Percentiles rank a stretch among this genome's conserved stretches.
Evolutionary conservation across 805 yeast species (phyloP).

Genomic region (Saccharomycopsis babjevae): DNA sequence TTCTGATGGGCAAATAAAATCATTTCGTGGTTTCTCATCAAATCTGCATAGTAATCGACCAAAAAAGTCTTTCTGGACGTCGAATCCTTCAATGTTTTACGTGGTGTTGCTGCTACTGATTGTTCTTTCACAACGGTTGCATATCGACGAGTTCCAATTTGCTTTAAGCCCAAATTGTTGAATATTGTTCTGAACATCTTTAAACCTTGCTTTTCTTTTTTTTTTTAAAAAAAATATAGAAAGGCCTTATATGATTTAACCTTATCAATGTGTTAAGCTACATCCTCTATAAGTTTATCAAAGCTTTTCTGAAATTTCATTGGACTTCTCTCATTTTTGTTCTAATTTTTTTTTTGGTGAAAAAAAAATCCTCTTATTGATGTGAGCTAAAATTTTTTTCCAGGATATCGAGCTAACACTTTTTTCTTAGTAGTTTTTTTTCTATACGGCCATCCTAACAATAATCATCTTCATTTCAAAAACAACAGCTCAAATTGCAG

Average conservation of each 20-base stretch:
- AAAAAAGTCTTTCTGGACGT: slow-evolving; percentile 79
- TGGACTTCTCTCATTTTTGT: not conserved
- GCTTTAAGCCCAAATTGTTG: not conserved
- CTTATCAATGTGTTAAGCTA: not conserved
- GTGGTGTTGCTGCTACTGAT: slow-evolving; percentile 5
- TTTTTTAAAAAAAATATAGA: not conserved
- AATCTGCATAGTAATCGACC: slow-evolving; percentile 65
- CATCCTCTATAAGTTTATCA: not conserved
- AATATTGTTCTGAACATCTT: not conserved
- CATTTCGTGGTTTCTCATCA: slow-evolving; percentile 59
- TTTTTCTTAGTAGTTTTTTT: too few species aligned
- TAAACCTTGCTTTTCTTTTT: not conserved
- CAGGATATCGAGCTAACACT: not conserved
- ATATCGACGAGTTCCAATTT: not conserved
- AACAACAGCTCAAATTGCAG: too few species aligned
- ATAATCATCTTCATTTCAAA: too few species aligned
- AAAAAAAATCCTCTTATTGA: not conserved
- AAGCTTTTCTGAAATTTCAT: not conserved
- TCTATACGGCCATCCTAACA: not conserved
- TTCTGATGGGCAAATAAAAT: slow-evolving; percentile 78
- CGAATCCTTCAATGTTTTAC: slow-evolving; percentile 50
- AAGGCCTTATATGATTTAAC: not conserved
- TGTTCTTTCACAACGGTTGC: slow-evolving; percentile 6
- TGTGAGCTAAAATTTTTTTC: not conserved
- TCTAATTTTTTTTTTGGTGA: not conserved